phyloP scores from a whole-genome alignment of 192 early-diverging fungal species.

The Coemansia sp. region DNA sequence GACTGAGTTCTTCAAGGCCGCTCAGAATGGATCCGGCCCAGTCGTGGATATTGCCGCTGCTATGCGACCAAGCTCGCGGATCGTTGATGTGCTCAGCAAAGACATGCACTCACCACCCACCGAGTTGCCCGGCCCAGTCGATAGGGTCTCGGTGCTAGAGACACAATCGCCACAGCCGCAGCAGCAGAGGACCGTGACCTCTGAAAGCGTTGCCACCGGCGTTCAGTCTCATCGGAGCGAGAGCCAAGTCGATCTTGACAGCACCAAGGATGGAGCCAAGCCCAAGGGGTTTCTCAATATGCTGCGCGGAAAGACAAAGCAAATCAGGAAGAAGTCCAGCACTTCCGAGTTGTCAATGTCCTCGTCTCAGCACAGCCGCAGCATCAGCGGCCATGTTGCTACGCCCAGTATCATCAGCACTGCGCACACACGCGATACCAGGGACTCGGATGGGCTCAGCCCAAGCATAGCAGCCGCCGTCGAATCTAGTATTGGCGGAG shows the following conservation, averaged over 20 bases:
- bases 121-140: neutral
- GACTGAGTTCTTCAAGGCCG: slow-evolving; percentile 35
- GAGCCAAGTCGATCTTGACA: slow-evolving; percentile 3
- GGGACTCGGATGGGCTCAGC: slow-evolving; percentile 13
- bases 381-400: slow-evolving; percentile 19
- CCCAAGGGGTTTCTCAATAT: slow-evolving; percentile 38
- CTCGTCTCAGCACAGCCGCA: slow-evolving; percentile 28
- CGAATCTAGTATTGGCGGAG: neutral
- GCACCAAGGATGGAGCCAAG: no score
- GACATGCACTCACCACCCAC: neutral
- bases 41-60: slow-evolving; percentile 17
- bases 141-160: neutral
- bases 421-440: slow-evolving; percentile 12
- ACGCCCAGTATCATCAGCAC: slow-evolving; percentile 19
- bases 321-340: slow-evolving; percentile 24
- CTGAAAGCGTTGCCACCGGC: neutral
- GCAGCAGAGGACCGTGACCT: neutral
- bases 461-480: neutral
- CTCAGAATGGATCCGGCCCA: slow-evolving; percentile 4
- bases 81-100: slow-evolving; percentile 25
- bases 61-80: slow-evolving; percentile 7
- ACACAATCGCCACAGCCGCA: neutral
- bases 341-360: slow-evolving; percentile 10
- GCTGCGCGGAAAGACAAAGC: slow-evolving; percentile 40
- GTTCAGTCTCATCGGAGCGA: neutral